These are phyloP conservation scores for Acer yangbiense DNA, from an alignment of 345 rosid genomes.

Conservation along the genomic window DNA sequence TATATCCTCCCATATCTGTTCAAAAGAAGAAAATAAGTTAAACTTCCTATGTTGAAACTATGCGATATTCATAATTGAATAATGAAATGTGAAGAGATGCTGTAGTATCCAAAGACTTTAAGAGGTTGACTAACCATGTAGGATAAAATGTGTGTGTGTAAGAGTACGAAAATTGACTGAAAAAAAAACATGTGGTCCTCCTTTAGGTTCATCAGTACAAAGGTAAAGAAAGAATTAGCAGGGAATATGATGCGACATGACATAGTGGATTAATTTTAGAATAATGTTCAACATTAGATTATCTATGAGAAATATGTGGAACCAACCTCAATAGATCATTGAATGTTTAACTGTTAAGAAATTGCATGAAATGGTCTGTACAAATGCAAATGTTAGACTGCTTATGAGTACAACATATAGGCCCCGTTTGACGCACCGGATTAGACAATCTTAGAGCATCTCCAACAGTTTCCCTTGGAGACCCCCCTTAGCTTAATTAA, in stretches of 20 bases:
- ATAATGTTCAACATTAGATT: not conserved
- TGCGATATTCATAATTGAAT: not conserved
- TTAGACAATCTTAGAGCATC: no score
- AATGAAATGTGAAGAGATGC: not conserved
- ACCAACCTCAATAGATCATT: not conserved
- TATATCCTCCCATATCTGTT: constrained; percentile 94
- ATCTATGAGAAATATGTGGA: not conserved
- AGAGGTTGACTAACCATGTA: not conserved
- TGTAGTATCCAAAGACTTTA: not conserved
- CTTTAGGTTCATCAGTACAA: not conserved
- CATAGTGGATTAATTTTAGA: not conserved
- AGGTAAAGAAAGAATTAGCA: not conserved
- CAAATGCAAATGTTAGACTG: not conserved
- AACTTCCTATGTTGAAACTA: not conserved
- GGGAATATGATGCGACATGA: not conserved
- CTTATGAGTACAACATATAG: not conserved
- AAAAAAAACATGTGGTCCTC: not conserved
- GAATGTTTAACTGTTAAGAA: not conserved
- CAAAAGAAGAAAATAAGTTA: constrained; percentile 1
- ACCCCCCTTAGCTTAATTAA: no score
- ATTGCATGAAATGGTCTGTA: not conserved
- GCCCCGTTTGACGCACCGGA: no score
- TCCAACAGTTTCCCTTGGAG: no score
- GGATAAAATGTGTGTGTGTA: not conserved
- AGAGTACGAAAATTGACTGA: not conserved